Evolutionary conservation across 192 early-diverging fungal species (phyloP).

Genomic region (Neocallimastix lanati): DNA sequence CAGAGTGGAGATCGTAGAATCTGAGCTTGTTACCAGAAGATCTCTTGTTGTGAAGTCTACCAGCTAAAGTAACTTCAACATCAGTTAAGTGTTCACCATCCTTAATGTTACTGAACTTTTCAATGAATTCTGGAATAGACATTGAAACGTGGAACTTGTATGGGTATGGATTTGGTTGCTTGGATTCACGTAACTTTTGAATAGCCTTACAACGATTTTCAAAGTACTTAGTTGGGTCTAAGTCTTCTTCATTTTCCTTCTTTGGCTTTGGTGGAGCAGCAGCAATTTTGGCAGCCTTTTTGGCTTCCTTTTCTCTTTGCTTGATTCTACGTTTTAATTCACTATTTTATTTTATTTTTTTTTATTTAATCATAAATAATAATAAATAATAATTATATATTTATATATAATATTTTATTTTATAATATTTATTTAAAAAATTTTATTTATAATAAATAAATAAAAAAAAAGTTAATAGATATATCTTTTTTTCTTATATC

Average conservation of each 20-base stretch:
- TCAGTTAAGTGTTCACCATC: constrained; percentile 48
- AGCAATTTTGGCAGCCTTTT: constrained; percentile 34
- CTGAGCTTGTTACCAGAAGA: constrained; percentile 70
- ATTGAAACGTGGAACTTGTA: constrained; percentile 92
- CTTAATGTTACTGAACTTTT: constrained; percentile 54
- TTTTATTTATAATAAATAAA: no score
- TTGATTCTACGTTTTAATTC: constrained; percentile 85
- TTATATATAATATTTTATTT: no score
- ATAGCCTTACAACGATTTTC: constrained; percentile 82
- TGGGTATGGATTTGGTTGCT: constrained; percentile 84
- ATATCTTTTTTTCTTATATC: no score
- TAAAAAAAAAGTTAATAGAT: no score
- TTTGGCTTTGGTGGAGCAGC: constrained; percentile 17
- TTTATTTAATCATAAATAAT: no score
- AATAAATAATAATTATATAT: no score
- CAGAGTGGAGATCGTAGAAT: constrained; percentile 90
- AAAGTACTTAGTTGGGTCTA: constrained; percentile 83
- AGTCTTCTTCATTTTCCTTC: constrained; percentile 59
- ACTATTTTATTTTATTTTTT: constrained; percentile 12
- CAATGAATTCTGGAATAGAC: constrained; percentile 68
- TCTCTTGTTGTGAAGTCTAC: constrained; percentile 92
- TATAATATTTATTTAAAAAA: no score
- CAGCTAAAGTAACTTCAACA: constrained; percentile 58
- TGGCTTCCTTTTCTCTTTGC: constrained; percentile 74
- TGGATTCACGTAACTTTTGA: constrained; percentile 56